These are phyloP conservation scores for Plenodomus biglobosus DNA, from an alignment of 2,329 filamentous ascomycete genomes.

Conservation along the genomic window DNA sequence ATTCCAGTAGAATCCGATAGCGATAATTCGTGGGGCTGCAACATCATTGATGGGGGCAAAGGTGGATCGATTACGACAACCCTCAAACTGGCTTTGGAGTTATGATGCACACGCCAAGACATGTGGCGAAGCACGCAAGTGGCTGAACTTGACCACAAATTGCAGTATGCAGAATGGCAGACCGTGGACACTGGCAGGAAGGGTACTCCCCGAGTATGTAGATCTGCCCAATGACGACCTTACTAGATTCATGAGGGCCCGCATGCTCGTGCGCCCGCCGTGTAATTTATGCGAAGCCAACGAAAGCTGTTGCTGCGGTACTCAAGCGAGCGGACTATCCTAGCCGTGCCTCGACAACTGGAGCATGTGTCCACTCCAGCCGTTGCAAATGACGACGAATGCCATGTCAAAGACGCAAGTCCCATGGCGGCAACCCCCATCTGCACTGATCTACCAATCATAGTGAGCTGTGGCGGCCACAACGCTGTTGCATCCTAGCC, in stretches of 20 bases:
- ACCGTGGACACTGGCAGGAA: neutral
- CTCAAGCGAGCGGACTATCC: conserved; percentile 11
- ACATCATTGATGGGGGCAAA: conserved; percentile 5
- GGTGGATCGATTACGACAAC: conserved; percentile 1
- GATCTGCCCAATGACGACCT: neutral
- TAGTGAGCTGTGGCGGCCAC: conserved; percentile 18
- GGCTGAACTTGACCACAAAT: neutral
- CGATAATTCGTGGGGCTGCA: neutral
- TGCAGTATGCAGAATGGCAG: too few species aligned
- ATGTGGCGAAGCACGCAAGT: neutral
- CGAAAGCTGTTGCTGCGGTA: neutral
- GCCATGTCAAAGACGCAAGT: conserved; percentile 18
- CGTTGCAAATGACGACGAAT: conserved; percentile 7
- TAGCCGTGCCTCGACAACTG: conserved; percentile 1
- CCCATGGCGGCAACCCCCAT: conserved; percentile 23
- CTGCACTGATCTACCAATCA: conserved; percentile 26
- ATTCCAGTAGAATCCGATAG: too few species aligned
- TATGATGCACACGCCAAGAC: neutral
- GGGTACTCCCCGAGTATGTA: too few species aligned
- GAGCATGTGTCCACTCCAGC: conserved; percentile 10
- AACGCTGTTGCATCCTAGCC: conserved; percentile 19
- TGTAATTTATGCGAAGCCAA: too few species aligned
- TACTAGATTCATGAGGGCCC: too few species aligned
- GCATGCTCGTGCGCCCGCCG: too few species aligned
- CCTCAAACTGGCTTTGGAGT: conserved; percentile 2